phyloP scores from a whole-genome alignment of 2,329 filamentous ascomycete species.

The Coniella vitis region DNA sequence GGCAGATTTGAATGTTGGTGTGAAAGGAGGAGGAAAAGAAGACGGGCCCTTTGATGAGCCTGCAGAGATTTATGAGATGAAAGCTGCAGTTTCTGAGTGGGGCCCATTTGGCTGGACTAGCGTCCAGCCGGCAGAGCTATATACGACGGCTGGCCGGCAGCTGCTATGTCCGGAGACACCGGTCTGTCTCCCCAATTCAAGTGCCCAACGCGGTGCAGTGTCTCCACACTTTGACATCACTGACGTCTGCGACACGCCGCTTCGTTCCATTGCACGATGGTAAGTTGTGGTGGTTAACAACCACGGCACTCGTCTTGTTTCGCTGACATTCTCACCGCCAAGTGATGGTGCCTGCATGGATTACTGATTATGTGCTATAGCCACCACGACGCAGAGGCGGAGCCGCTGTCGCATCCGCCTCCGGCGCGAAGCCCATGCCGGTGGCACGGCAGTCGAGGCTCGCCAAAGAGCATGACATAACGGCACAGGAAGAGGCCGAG shows the following conservation, averaged over 20 bases:
- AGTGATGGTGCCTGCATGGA: background rate
- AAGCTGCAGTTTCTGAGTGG: too few relatives aligned
- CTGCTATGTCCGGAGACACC: background rate
- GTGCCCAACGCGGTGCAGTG: background rate
- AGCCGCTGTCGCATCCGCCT: constrained; percentile 22
- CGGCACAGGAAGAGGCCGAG: constrained; percentile 76
- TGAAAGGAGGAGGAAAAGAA: too few relatives aligned
- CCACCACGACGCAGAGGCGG: constrained; percentile 47
- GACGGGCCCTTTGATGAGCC: too few relatives aligned
- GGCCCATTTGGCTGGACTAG: too few relatives aligned
- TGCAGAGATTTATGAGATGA: too few relatives aligned
- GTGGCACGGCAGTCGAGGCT: constrained; percentile 69
- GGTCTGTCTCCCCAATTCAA: background rate
- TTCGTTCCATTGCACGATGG: constrained; percentile 8
- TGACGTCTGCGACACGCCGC: constrained; percentile 1
- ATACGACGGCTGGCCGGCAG: too few relatives aligned
- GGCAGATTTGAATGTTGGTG: too few relatives aligned
- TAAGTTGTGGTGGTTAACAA: background rate
- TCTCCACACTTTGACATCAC: constrained; percentile 15
- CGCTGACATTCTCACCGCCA: background rate
- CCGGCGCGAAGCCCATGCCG: constrained; percentile 24
- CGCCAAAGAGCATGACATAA: constrained; percentile 85
- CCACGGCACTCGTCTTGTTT: background rate
- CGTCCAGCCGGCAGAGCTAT: too few relatives aligned
- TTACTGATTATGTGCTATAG: constrained; percentile 23